These are phyloP conservation scores for Ilyonectria sp. DNA, from an alignment of 2,329 filamentous ascomycete species.

Conservation along the genomic window DNA sequence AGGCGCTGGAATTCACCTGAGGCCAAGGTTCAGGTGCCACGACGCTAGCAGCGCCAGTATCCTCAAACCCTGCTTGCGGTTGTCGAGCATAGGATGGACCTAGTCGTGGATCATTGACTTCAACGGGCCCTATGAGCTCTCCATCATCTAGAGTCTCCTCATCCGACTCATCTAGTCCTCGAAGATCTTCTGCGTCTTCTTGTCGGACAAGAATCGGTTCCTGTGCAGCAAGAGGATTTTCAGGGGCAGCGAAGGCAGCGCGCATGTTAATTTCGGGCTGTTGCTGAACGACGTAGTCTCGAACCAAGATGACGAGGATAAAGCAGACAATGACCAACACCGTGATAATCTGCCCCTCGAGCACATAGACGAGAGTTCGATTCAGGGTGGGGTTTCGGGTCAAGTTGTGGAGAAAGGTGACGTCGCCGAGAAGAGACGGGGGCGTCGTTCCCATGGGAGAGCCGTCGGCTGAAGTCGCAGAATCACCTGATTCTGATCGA, in stretches of 20 bases:
- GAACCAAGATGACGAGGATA: slow-evolving; percentile 95
- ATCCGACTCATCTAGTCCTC: slow-evolving; percentile 48
- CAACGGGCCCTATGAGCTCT: slow-evolving; percentile 32
- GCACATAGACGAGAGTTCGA: slow-evolving; percentile 82
- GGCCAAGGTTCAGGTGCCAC: slow-evolving; percentile 22
- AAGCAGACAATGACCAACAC: slow-evolving; percentile 92
- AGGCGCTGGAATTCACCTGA: slow-evolving; percentile 11
- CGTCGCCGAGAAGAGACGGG: slow-evolving; percentile 67
- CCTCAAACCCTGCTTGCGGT: slow-evolving; percentile 28
- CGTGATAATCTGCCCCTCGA: slow-evolving; percentile 96
- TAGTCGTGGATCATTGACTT: slow-evolving; percentile 31
- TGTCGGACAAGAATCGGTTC: slow-evolving; percentile 45
- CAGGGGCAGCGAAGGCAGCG: slow-evolving; percentile 70
- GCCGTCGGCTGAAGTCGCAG: slow-evolving; percentile 30
- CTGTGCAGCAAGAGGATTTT: slow-evolving; percentile 48
- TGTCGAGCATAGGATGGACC: slow-evolving; percentile 33
- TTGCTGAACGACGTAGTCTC: slow-evolving; percentile 98
- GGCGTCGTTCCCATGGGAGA: slow-evolving; percentile 26
- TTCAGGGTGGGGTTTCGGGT: slow-evolving; percentile 83
- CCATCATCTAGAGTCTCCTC: slow-evolving; percentile 52
- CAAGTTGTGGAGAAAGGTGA: slow-evolving; percentile 70
- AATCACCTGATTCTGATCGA: slow-evolving; percentile 36
- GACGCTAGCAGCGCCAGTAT: slow-evolving; percentile 20
- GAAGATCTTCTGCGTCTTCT: slow-evolving; percentile 41
- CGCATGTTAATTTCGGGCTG: slow-evolving; percentile 93